Conservation (phyloP, 371 early-diverging fungal species). For the Saksenaea oblongispora region DNA sequence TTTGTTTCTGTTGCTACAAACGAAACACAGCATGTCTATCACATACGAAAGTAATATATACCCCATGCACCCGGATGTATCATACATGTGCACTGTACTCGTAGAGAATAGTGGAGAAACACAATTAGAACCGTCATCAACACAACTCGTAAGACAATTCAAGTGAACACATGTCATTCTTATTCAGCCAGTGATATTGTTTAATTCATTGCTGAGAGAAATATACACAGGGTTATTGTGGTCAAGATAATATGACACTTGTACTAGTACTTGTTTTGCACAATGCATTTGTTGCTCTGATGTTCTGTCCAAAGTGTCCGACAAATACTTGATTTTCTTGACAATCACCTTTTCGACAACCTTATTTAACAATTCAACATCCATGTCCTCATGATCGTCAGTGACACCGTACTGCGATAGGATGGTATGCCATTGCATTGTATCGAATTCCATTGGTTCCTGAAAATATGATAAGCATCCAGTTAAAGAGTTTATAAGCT, state of each 20-base stretch:
- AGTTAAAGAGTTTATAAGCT: background rate
- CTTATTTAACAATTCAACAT: conserved; percentile 57
- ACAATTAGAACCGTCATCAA: too few species aligned
- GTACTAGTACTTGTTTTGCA: conserved; percentile 36
- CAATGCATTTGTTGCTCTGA: conserved; percentile 41
- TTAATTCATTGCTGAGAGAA: background rate
- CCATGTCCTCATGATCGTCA: conserved; percentile 52
- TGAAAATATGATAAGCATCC: background rate
- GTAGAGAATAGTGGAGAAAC: too few species aligned
- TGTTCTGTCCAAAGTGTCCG: conserved; percentile 33
- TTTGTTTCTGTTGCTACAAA: background rate
- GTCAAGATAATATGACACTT: conserved; percentile 51
- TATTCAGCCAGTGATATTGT: background rate
- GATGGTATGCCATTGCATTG: conserved; percentile 56
- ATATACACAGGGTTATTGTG: conserved; percentile 34
- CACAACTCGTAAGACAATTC: background rate
- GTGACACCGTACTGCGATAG: conserved; percentile 50
- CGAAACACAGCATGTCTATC: too few species aligned
- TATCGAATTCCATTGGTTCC: conserved; percentile 48
- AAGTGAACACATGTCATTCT: background rate
- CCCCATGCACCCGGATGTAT: too few species aligned
- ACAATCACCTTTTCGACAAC: conserved; percentile 52
- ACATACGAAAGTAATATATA: too few species aligned
- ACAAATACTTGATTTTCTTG: conserved; percentile 31
- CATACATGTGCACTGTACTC: too few species aligned